These are phyloP conservation scores for Rickenella mellea DNA, from an alignment of 768 basidiomycete species.

Conservation along the genomic window DNA sequence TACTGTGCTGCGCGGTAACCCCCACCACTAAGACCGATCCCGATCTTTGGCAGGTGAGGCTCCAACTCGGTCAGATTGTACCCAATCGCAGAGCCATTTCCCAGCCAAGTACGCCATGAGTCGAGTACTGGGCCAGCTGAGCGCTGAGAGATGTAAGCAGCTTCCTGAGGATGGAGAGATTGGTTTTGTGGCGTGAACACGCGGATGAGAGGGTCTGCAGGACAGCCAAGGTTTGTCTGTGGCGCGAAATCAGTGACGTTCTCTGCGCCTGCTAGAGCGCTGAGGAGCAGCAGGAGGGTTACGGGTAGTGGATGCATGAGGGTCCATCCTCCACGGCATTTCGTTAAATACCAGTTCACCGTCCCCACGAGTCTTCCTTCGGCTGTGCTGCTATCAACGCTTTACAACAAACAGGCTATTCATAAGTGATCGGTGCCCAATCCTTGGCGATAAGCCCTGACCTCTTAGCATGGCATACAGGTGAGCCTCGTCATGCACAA, in stretches of 20 bases:
- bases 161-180: constrained; percentile 38
- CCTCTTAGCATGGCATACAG: too few relatives aligned
- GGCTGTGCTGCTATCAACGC: too few relatives aligned
- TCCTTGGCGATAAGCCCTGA: too few relatives aligned
- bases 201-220: constrained; percentile 44
- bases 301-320: too few relatives aligned
- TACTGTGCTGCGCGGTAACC: constrained; percentile 61
- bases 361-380: too few relatives aligned
- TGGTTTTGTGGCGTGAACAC: constrained; percentile 41
- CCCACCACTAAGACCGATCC: constrained; percentile 61
- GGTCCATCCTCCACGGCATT: too few relatives aligned
- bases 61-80: constrained; percentile 39
- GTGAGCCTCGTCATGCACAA: too few relatives aligned
- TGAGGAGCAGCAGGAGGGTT: too few relatives aligned
- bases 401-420: too few relatives aligned
- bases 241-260: constrained; percentile 48
- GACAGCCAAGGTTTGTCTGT: constrained; percentile 36
- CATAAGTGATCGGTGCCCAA: too few relatives aligned
- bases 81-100: constrained; percentile 40
- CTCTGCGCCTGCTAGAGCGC: too few relatives aligned
- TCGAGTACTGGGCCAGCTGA: constrained; percentile 27
- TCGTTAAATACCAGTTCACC: too few relatives aligned
- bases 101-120: constrained; percentile 55
- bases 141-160: constrained; percentile 35
- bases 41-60: constrained; percentile 39